Evolutionary conservation across 371 early-diverging fungal species (phyloP).

Genomic region (Nematocida parisii): DNA sequence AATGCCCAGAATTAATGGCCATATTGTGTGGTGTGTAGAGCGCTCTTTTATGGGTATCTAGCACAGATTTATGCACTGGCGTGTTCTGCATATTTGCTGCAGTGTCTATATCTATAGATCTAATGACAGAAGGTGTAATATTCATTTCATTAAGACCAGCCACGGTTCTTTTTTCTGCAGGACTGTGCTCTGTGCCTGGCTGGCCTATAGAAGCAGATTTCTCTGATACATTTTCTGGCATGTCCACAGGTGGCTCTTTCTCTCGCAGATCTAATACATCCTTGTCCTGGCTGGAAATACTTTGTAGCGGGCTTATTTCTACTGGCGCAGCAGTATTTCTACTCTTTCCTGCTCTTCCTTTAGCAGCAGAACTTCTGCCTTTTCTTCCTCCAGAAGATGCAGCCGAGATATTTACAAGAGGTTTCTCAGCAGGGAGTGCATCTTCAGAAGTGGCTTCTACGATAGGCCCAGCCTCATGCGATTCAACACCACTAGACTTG

Average conservation of each 20-base stretch:
- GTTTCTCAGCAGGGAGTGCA: not conserved
- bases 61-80: too few relatives aligned
- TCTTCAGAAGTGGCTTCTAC: not conserved
- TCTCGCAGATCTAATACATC: not conserved
- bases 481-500: too few relatives aligned
- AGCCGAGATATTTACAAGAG: too few relatives aligned
- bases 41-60: too few relatives aligned
- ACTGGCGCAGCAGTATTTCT: not conserved
- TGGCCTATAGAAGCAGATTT: too few relatives aligned
- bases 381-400: too few relatives aligned
- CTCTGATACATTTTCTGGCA: too few relatives aligned
- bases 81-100: not conserved
- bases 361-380: not conserved
- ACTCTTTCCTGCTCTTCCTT: not conserved
- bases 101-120: not conserved
- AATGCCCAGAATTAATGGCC: not conserved
- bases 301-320: not conserved
- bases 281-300: not conserved
- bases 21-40: not conserved
- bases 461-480: not conserved
- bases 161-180: not conserved
- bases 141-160: not conserved
- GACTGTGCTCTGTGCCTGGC: not conserved
- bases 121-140: conserved; percentile 13
- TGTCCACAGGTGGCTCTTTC: not conserved